phyloP scores from a whole-genome alignment of 2,329 filamentous ascomycete genomes.

The Beauveria caledonica region DNA sequence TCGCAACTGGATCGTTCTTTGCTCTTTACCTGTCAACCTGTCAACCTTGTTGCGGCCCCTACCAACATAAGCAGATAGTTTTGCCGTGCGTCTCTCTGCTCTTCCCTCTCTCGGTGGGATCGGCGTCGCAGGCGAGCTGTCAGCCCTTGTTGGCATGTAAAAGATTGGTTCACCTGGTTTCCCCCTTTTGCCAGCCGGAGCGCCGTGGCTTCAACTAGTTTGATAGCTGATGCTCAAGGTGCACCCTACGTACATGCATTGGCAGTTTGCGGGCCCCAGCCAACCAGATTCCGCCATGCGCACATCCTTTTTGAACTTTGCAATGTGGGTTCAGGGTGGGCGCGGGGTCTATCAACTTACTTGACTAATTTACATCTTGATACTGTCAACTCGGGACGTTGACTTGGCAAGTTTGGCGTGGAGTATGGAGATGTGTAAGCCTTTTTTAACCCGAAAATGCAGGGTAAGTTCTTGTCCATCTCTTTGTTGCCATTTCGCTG shows the following conservation, averaged over 20 bases:
- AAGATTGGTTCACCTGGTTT: not conserved
- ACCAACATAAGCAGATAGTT: too few relatives aligned
- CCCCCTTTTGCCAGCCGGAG: not conserved
- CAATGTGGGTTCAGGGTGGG: not conserved
- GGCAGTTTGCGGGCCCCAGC: not conserved
- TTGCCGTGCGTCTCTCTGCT: not conserved
- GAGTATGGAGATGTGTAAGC: not conserved
- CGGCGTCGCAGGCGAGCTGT: not conserved
- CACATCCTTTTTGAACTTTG: not conserved
- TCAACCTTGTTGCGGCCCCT: too few relatives aligned
- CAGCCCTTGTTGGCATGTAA: not conserved
- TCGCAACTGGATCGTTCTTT: too few relatives aligned
- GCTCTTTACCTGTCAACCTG: too few relatives aligned
- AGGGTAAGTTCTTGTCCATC: too few relatives aligned
- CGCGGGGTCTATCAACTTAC: not conserved
- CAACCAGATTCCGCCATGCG: slow-evolving; percentile 1
- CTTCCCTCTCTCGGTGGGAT: not conserved
- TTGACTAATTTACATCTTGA: not conserved
- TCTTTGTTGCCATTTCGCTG: not conserved
- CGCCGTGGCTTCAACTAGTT: not conserved
- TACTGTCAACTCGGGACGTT: not conserved
- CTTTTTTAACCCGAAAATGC: not conserved
- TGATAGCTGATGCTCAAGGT: not conserved
- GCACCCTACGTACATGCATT: slow-evolving; percentile 3
- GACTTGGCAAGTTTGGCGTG: not conserved